Base-by-base conservation (phyloP, 345 rosid genomes). In the Rhodomyrtus tomentosa region DNA sequence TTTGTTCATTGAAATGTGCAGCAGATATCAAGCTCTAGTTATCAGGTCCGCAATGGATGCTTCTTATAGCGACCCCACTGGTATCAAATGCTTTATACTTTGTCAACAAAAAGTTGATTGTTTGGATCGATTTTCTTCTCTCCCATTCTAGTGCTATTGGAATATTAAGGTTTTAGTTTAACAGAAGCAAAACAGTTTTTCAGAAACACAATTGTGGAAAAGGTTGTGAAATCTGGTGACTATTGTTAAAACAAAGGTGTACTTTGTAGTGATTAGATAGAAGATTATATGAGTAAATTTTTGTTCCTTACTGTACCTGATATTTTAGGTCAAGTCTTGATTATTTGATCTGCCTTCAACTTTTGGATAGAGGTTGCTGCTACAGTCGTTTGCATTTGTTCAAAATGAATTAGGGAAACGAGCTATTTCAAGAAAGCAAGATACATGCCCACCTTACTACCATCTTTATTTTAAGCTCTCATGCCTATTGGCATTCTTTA, bases 11-110 rank as follows among this genome's bases (percentile, higher is more conserved):
- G 88, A 54, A 84, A 86, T 87, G 84, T 87, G 90, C 89, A 88
- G 84, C 52, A 80, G 58, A 56, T 82, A 80, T 48, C 86, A 51
- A 79, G 83, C 84, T 85, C 76, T 73, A 49, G 20, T 89, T 83
- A 88, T 92, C 58, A 91, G 82, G 80, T 91, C 92, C 88, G 94
- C 96, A 52, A 93, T 90, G 95, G 93, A 89, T 89, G 95, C 99
- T 91, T 94, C 98, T 55, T 92, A 83, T 87, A 94, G 95, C 82
- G 97, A 94, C 86, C 85, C 87, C 86, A 87, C 92, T 74, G 83
- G 74, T 73, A 81, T 81, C 14, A 3, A 4, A n/a, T 50, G 56
- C 55, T 50, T 49, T 50, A 50, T 53, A 25, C 1, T 27, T 22
- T 50, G 8, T n/a, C n/a, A 27, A 15, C 22, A 29, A 45, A 53